phyloP scores from a whole-genome alignment of 2,329 filamentous ascomycete genomes.

The Beauveria medogensis region DNA sequence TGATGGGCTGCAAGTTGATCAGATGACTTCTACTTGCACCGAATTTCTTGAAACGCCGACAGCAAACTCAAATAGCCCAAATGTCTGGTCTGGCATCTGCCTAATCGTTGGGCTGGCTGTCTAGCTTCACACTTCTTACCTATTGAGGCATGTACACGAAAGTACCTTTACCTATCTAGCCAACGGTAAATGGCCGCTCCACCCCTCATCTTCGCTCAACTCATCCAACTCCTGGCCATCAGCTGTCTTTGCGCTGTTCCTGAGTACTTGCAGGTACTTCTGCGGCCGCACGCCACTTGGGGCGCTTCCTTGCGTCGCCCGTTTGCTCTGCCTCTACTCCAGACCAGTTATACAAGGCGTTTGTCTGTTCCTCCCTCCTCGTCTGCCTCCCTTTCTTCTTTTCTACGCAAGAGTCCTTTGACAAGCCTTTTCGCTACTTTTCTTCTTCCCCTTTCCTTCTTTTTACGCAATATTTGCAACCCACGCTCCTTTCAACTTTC shows the following conservation, averaged over 20 bases:
- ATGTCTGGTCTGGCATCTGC: too few relatives aligned
- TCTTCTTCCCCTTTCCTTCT: not conserved
- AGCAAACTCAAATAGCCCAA: too few relatives aligned
- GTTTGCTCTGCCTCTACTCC: not conserved
- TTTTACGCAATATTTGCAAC: slow-evolving; percentile 1
- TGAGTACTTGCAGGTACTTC: slow-evolving; percentile 3
- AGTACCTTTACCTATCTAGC: not conserved
- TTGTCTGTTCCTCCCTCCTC: not conserved
- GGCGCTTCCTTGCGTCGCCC: not conserved
- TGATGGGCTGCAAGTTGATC: too few relatives aligned
- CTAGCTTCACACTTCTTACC: too few relatives aligned
- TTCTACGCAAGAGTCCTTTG: not conserved
- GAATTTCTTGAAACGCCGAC: too few relatives aligned
- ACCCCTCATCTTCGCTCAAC: slow-evolving; percentile 4
- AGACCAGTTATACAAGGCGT: not conserved
- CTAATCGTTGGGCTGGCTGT: too few relatives aligned
- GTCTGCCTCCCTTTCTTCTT: not conserved
- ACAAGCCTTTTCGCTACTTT: slow-evolving; percentile 1
- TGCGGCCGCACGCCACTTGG: not conserved
- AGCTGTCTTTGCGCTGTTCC: not conserved
- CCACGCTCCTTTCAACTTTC: slow-evolving; percentile 2
- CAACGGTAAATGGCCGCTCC: not conserved
- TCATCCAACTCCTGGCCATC: not conserved
- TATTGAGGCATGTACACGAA: too few relatives aligned
- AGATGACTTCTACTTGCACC: too few relatives aligned